Base-by-base conservation (phyloP, 192 early-diverging fungal species). In the Coemansia nantahalensis region DNA sequence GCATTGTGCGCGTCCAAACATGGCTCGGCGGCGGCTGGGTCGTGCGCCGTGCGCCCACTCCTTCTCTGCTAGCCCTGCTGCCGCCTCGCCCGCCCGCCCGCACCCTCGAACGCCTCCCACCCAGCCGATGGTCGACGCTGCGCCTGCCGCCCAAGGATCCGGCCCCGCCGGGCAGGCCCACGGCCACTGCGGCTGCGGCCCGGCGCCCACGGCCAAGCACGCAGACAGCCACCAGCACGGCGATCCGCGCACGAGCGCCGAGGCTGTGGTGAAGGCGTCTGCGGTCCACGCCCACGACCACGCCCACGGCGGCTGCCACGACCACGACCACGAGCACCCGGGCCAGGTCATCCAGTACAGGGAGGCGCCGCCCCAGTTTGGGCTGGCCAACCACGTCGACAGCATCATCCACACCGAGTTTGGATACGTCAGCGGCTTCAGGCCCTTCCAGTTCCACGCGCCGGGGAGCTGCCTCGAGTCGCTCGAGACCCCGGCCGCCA, bases 401-500 rank as follows among this genome's bases (percentile, higher is more conserved):
- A 57, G 65, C 68, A 69, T 77, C 38, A 77, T 77, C 17, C 73
- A 77, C 45, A 53, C 61, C 22, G 62, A 70, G 45, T 70, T 77
- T 45, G 47, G 73, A 42, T 62, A 69, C 55, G 67, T 77, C 38
- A 62, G 21, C 22, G 73, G 73, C 28, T 77, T 77, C 54, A 65
- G 49, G 51, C 73, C 73, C 5, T 77, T 77, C 50, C 73, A 77
- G 67, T 65, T 68, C 42, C 48, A 77, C 34, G 52, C 73, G 17
- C 73, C 73, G 1, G 73, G 73, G 23, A 77, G 73, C 67, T 77
- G 73, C 43, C 73, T 77, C n/a, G 71, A 47, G 22, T 60, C 71
- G 1, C 56, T 75, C 10, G 43, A 54, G 15, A 34, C 39, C 0
- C 24, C 36, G 31, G 31, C 1, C 31, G 31, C 31, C 5, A 9